Base-by-base conservation (phyloP, 2,329 filamentous ascomycete species). In the Pestalotiopsis sp. region DNA sequence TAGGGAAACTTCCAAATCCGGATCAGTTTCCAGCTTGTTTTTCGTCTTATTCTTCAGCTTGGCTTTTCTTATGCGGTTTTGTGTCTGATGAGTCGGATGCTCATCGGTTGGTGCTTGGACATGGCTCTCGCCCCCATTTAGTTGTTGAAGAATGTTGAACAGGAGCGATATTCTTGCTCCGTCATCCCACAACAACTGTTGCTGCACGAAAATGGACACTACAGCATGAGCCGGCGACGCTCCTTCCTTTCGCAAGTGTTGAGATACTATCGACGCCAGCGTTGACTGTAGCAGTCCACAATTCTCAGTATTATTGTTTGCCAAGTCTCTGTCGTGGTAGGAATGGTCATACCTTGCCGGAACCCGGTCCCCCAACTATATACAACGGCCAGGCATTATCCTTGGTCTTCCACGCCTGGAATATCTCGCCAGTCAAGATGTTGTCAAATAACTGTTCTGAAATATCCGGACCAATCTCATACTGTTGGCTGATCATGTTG, bases 361-460 rank as follows among this genome's bases (percentile, higher is more conserved):
- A 63, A 63, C 31, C 60, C n/a, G 60, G 60, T 6, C 60, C 60
- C 38, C 60, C 60, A 13, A 63, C 27, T n/a, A 63, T 41, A 5
- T 36, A 23, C 23, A 63, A 41, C 14, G 23, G 60, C 60, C 27
- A 63, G 17, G n/a, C 4, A 36, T 63, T 63, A 3, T 23, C 38
- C 31, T 63, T 41, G 31, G 38, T n/a, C 38, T 63, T 38, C 60
- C 60, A 63, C 11, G 31, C 31, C 13, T n/a, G 23, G 14, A 39
- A 39, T n/a, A 63, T 31, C 11, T 63, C 60, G 17, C 36, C 60
- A 2, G 13, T 39, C 4, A 63, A 7, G 14, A 63, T 36, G 36
- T 63, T 63, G 31, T 63, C 60, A 41, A 63, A 63, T 11, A 63
- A 41, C 14, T 25, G 27, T 41, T 63, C 60, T 12, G 31, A 63